Conservation (phyloP, 352 stramenopile species). For the Hyaloperonospora arabidopsidis region DNA sequence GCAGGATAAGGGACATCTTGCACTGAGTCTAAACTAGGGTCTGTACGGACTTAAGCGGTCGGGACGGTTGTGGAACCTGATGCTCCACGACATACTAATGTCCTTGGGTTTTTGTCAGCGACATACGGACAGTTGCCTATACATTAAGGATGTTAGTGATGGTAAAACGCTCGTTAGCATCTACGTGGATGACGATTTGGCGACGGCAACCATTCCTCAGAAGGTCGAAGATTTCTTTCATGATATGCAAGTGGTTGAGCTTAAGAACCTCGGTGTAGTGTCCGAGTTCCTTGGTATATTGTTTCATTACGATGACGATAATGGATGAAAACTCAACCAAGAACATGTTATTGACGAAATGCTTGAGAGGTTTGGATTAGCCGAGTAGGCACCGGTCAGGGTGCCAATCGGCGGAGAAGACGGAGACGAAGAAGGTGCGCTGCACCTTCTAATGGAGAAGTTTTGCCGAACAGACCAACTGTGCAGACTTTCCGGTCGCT, state of each 20-base stretch:
- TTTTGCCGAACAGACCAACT: background rate
- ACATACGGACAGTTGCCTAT: slow-evolving; percentile 5
- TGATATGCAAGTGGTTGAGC: slow-evolving; percentile 14
- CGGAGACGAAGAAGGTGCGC: background rate
- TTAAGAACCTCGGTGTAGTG: slow-evolving; percentile 7
- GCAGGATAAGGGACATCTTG: too few relatives aligned
- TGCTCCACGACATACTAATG: slow-evolving; percentile 4
- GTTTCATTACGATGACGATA: slow-evolving; percentile 2
- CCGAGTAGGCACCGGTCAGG: background rate
- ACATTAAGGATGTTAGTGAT: background rate
- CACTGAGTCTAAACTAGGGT: too few relatives aligned
- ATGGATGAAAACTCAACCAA: slow-evolving; percentile 1
- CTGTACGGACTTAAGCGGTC: too few relatives aligned
- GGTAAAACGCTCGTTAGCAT: background rate
- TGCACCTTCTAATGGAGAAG: background rate
- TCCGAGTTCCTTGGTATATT: slow-evolving; percentile 8
- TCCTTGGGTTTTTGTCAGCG: slow-evolving; percentile 7
- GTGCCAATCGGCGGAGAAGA: too few relatives aligned
- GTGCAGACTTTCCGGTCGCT: slow-evolving; percentile 30
- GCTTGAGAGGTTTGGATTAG: background rate
- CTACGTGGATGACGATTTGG: slow-evolving; percentile 29
- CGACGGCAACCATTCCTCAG: background rate
- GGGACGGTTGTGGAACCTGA: background rate
- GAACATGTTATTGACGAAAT: background rate
- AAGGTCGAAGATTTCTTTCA: slow-evolving; percentile 2